These are phyloP conservation scores for Xerocomellus intermedius DNA, from an alignment of 768 basidiomycete species.

Conservation along the genomic window DNA sequence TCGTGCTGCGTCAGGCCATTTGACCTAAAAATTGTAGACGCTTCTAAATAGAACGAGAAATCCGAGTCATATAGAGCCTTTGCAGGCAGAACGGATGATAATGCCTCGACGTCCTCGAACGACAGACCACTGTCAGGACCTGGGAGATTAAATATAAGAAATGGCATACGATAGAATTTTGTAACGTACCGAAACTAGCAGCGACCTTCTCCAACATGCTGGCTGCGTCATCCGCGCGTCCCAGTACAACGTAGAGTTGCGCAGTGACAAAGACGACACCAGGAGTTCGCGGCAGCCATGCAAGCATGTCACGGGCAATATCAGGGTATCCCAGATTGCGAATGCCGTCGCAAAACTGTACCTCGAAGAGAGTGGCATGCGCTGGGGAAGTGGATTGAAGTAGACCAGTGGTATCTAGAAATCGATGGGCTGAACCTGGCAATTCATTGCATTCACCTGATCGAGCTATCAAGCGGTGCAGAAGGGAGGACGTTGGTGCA, in stretches of 20 bases:
- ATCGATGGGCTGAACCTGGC: slow-evolving; percentile 63
- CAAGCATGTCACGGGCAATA: slow-evolving; percentile 61
- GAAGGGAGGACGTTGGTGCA: slow-evolving; percentile 56
- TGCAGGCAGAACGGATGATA: slow-evolving; percentile 60
- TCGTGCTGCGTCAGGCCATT: slow-evolving; percentile 56
- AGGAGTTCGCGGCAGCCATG: slow-evolving; percentile 78
- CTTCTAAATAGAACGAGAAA: slow-evolving; percentile 76
- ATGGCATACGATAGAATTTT: not conserved
- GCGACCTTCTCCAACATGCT: slow-evolving; percentile 70
- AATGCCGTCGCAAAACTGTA: slow-evolving; percentile 69
- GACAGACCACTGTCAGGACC: slow-evolving; percentile 50
- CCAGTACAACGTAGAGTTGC: slow-evolving; percentile 61
- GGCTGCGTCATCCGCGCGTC: slow-evolving; percentile 72
- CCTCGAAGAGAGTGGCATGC: slow-evolving; percentile 64
- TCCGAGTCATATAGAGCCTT: slow-evolving; percentile 56
- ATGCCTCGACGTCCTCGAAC: slow-evolving; percentile 60
- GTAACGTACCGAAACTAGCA: slow-evolving; percentile 65
- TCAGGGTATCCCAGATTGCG: slow-evolving; percentile 61
- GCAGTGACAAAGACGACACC: slow-evolving; percentile 73
- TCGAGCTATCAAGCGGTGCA: slow-evolving; percentile 60
- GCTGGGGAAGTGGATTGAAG: slow-evolving; percentile 69
- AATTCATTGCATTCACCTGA: slow-evolving; percentile 48
- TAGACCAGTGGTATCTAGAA: slow-evolving; percentile 64
- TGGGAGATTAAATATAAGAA: slow-evolving; percentile 23
- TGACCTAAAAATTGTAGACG: slow-evolving; percentile 70